A percentile compares a stretch with the other conserved stretches of the same genome.
These are phyloP conservation scores for Hypholoma fasciculare DNA, from an alignment of 768 basidiomycete genomes.

Conservation along the genomic window DNA sequence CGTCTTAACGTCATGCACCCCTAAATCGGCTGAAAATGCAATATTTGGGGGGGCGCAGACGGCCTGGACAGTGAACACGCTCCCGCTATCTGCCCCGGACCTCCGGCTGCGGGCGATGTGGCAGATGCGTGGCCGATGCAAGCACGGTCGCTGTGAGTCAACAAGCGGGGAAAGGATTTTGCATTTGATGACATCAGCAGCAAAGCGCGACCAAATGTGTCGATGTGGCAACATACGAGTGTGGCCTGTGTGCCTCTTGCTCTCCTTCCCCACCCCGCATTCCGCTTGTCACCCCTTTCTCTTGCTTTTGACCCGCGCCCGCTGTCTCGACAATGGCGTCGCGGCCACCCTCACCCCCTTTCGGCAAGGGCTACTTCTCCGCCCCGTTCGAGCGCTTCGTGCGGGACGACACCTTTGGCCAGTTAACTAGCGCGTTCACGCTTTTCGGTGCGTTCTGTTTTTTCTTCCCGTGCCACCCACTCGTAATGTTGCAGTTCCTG, in stretches of 20 bases:
- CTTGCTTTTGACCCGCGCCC: neutral
- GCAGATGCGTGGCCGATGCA: too few relatives aligned
- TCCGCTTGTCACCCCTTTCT: neutral
- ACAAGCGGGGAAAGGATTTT: too few relatives aligned
- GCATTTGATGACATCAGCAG: constrained; percentile 10
- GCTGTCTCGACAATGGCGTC: constrained; percentile 33
- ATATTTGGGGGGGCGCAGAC: too few relatives aligned
- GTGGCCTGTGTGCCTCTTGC: constrained; percentile 1
- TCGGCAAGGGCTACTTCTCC: constrained; percentile 59
- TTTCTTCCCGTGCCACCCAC: neutral
- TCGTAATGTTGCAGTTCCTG: constrained; percentile 22
- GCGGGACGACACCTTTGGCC: constrained; percentile 71
- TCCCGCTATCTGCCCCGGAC: too few relatives aligned
- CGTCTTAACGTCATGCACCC: neutral
- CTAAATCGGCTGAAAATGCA: neutral
- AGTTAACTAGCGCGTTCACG: constrained; percentile 80
- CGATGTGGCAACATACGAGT: constrained; percentile 12
- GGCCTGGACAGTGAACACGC: too few relatives aligned
- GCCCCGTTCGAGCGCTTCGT: constrained; percentile 72
- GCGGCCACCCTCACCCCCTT: constrained; percentile 44
- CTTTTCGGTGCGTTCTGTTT: constrained; percentile 62
- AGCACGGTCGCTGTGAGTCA: too few relatives aligned
- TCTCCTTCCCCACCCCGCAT: neutral
- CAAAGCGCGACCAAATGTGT: constrained; percentile 4
- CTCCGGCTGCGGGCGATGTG: too few relatives aligned